Percentiles rank a stretch among this genome's conserved stretches.
Conservation (phyloP, 2,329 filamentous ascomycete genomes). For the Epicoccum nigrum region DNA sequence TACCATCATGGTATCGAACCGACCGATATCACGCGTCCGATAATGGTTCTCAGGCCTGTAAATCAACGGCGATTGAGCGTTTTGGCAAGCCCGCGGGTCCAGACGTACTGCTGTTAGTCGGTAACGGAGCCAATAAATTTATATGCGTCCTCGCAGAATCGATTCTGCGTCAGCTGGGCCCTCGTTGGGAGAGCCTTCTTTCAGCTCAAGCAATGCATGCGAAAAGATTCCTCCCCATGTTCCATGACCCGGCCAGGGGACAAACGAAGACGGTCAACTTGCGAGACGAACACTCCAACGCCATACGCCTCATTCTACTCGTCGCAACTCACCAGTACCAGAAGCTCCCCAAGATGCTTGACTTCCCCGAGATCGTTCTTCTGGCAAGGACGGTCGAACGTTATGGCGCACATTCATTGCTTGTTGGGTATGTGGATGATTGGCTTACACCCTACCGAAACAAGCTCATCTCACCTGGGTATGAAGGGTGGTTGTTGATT, state of each 20-base stretch:
- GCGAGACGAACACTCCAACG: constrained; percentile 39
- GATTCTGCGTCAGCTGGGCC: constrained; percentile 18
- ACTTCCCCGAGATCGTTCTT: constrained; percentile 30
- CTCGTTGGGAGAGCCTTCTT: not conserved
- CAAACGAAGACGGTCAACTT: constrained; percentile 26
- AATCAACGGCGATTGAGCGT: not conserved
- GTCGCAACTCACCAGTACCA: constrained; percentile 39
- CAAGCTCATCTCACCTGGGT: constrained; percentile 11
- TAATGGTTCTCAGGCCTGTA: too few species aligned
- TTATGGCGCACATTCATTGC: constrained; percentile 29
- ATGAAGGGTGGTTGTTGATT: constrained; percentile 36
- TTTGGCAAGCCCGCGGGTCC: not conserved
- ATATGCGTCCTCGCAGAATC: constrained; percentile 17
- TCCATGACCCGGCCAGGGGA: too few species aligned
- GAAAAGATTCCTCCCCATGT: not conserved
- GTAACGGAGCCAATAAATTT: constrained; percentile 5
- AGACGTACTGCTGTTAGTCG: constrained; percentile 10
- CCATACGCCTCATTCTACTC: constrained; percentile 40
- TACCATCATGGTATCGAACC: too few species aligned
- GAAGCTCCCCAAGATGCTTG: constrained; percentile 32
- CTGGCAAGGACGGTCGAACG: constrained; percentile 36
- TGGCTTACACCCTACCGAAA: constrained; percentile 23
- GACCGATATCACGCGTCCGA: too few species aligned
- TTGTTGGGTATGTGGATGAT: constrained; percentile 12
- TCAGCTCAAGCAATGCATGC: not conserved